Base-by-base conservation (phyloP, 805 yeast species). In the Torulaspora quercuum region DNA sequence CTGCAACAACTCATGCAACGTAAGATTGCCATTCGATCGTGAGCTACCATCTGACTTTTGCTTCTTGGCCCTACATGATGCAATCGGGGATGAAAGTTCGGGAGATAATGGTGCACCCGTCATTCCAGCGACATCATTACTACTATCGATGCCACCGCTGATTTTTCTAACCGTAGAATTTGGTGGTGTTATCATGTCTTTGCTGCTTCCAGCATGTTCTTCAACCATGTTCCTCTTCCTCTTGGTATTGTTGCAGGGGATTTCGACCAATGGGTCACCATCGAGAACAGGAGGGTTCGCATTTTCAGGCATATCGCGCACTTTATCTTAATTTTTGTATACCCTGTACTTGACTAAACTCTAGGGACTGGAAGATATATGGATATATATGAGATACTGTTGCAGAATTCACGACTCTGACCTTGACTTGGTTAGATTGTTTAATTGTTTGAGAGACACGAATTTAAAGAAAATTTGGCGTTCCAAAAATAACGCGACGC, bases 1-100 rank as follows among this genome's bases (percentile, higher is more conserved):
- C 16, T 47, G 47, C 24, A 59, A 32, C 15, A 57, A 45, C 25
- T 59, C 63, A 22, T 53, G 53, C 19, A 59, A 30, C 1, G 63
- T 51, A 27, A 57, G 31, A 17, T 52, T 53, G 17, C 61, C 60
- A 29, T 55, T 57, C 1, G 58, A 49, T 26, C 64, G 50, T 7
- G 59, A 37, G 12, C 49, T 45, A 9, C 52, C 53, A 14, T 56
- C 60, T 2, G 55, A 45, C 41, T 53, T 57, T 19, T 49, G 51
- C 36, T 53, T 55, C 38, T 57, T 58, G 4, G 54, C 48, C 29
- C 44, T 53, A 3, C 45, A 42, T 4, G 54, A 51, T 9, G 56
- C 51, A 22, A 55, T 56, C 4, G 64, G 64, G 3, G 64, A 59
- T 1, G 64, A 59, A 3, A 50, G 47, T 9, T 53, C 53, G 3